A percentile compares a stretch with the other conserved stretches of the same genome.
Evolutionary conservation across 352 stramenopile species (phyloP).

Genomic region (Phytophthora colocasiae): DNA sequence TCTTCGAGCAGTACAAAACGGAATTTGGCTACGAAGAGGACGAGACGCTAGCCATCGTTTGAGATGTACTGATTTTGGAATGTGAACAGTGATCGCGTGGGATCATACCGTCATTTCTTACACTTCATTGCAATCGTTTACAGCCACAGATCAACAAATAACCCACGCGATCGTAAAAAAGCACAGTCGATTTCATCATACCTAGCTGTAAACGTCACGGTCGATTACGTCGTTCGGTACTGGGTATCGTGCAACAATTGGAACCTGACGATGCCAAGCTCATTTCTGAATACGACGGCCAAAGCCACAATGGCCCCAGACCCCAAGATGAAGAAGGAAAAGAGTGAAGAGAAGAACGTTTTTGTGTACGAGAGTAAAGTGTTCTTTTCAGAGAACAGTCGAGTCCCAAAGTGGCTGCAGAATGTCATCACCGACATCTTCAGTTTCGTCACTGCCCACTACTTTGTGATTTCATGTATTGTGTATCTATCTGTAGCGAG

Average conservation of each 20-base stretch:
- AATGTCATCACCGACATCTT: constrained; percentile 35
- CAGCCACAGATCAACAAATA: background rate
- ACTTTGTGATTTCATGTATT: constrained; percentile 17
- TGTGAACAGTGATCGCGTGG: constrained; percentile 3
- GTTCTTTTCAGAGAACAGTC: constrained; percentile 32
- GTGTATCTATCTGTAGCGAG: constrained; percentile 17
- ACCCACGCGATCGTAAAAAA: constrained; percentile 12
- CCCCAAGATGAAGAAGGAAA: background rate
- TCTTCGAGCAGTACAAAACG: constrained; percentile 72
- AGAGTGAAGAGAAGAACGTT: constrained; percentile 2
- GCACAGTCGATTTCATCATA: background rate
- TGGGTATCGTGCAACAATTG: constrained; percentile 7
- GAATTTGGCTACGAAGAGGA: constrained; percentile 71
- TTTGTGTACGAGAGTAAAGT: constrained; percentile 38
- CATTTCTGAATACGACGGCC: constrained; percentile 16
- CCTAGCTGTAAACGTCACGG: background rate
- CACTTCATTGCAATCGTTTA: background rate
- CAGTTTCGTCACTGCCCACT: constrained; percentile 49
- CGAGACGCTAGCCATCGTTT: constrained; percentile 68
- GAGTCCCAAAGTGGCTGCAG: constrained; percentile 37
- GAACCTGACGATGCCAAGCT: background rate
- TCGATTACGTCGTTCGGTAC: constrained; percentile 11
- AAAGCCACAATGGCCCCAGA: background rate
- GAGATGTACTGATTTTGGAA: background rate
- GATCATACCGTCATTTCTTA: constrained; percentile 4